Percentiles rank a stretch among this genome's conserved stretches.
Conservation (phyloP, 1,284 basidiomycete genomes). For the Abortiporus biennis region DNA sequence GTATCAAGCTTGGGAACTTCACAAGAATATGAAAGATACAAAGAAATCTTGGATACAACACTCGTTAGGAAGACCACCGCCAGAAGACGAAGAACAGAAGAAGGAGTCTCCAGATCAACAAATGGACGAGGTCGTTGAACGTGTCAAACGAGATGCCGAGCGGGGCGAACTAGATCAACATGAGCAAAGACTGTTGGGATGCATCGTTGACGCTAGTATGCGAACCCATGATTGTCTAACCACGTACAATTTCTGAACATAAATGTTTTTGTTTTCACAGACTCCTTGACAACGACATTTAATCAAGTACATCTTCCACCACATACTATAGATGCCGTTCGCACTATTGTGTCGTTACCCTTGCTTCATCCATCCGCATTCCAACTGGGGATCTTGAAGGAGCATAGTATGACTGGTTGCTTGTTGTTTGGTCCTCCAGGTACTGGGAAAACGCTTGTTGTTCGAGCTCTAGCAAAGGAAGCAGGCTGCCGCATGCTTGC, state of each 20-base stretch:
- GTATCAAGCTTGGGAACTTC: conserved; percentile 54
- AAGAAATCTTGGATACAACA: conserved; percentile 61
- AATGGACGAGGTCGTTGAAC: conserved; percentile 71
- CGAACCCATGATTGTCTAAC: too few relatives aligned
- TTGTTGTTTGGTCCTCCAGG: conserved; percentile 89
- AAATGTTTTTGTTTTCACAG: conserved; percentile 29
- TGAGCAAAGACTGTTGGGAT: conserved; percentile 72
- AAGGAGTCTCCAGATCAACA: conserved; percentile 26
- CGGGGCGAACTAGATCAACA: conserved; percentile 71
- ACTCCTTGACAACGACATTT: conserved; percentile 76
- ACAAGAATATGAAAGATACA: conserved; percentile 40
- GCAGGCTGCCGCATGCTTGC: conserved; percentile 87
- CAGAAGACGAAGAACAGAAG: conserved; percentile 32
- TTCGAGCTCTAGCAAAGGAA: conserved; percentile 88
- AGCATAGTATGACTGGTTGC: conserved; percentile 85
- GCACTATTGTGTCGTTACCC: conserved; percentile 89
- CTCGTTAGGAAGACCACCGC: conserved; percentile 35
- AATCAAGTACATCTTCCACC: conserved; percentile 82
- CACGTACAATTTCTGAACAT: conserved; percentile 9
- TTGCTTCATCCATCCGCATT: conserved; percentile 89
- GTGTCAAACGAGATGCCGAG: conserved; percentile 65
- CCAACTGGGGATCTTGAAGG: conserved; percentile 85
- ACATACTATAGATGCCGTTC: conserved; percentile 82
- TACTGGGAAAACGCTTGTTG: conserved; percentile 87
- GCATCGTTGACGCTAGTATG: conserved; percentile 77